phyloP scores from a whole-genome alignment of 495 filamentous ascomycete species.

The Aspergillus olivimuriae region DNA sequence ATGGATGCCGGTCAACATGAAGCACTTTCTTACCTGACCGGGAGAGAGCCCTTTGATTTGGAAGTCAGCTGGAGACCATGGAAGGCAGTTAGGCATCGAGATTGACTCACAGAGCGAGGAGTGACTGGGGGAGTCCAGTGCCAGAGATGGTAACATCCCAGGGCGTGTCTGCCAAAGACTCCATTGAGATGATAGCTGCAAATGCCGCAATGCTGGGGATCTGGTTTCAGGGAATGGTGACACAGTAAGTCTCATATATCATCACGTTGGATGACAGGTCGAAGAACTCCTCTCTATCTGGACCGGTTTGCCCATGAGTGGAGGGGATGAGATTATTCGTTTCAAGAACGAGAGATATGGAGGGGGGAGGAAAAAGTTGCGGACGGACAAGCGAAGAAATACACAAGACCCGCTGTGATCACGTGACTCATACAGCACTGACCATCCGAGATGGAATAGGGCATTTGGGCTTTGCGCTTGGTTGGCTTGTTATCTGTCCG shows the following conservation, averaged over 20 bases:
- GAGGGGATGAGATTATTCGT: conserved; percentile 10
- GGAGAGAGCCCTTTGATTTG: conserved; percentile 73
- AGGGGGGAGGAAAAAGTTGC: conserved; percentile 9
- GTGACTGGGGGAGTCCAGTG: conserved; percentile 82
- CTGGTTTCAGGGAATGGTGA: conserved; percentile 19
- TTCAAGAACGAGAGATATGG: conserved; percentile 8
- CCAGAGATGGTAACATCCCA: conserved; percentile 94
- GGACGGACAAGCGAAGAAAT: conserved; percentile 15
- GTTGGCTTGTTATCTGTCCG: no score
- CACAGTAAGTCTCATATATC: conserved; percentile 21
- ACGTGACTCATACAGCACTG: conserved; percentile 12
- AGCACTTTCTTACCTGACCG: conserved; percentile 87
- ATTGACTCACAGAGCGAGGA: conserved; percentile 80
- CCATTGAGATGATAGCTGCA: conserved; percentile 49
- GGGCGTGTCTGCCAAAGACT: conserved; percentile 66
- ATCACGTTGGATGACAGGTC: conserved; percentile 22
- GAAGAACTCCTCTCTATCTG: conserved; percentile 16
- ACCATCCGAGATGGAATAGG: conserved; percentile 2
- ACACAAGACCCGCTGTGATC: conserved; percentile 7
- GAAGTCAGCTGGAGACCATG: conserved; percentile 48
- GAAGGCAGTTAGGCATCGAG: conserved; percentile 12
- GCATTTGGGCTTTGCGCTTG: no score
- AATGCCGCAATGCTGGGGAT: conserved; percentile 15
- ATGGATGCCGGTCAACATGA: conserved; percentile 80
- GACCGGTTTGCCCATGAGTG: conserved; percentile 22